These are phyloP conservation scores for Cryptococcus hybrid DNA, from an alignment of 1,284 basidiomycete species.

Conservation along the genomic window DNA sequence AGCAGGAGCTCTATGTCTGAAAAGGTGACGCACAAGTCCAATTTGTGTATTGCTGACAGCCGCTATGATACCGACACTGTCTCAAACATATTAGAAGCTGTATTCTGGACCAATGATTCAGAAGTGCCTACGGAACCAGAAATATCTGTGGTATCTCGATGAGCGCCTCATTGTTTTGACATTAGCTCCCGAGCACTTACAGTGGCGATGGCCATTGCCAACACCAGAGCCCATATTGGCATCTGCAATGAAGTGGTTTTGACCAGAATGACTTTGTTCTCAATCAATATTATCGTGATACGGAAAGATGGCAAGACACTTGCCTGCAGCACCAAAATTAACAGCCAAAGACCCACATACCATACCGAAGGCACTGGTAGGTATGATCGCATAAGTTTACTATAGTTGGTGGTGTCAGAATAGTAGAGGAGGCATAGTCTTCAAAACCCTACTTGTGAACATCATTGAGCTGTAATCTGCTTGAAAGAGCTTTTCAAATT, in stretches of 20 bases:
- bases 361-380: constrained; percentile 44
- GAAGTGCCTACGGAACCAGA: constrained; percentile 38
- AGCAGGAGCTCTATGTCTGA: no score
- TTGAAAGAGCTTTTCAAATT: constrained; percentile 39
- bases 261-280: constrained; percentile 47
- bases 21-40: constrained; percentile 36
- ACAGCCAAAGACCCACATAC: constrained; percentile 44
- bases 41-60: constrained; percentile 55
- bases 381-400: constrained; percentile 48
- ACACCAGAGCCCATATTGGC: constrained; percentile 53
- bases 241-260: constrained; percentile 53
- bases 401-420: constrained; percentile 4
- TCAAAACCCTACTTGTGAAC: constrained; percentile 43
- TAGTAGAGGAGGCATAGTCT: not conserved
- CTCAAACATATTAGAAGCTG: constrained; percentile 3
- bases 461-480: constrained; percentile 40
- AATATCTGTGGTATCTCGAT: constrained; percentile 31
- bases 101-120: not conserved
- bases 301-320: constrained; percentile 2
- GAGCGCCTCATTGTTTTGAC: not conserved
- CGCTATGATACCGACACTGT: constrained; percentile 52
- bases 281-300: not conserved
- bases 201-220: constrained; percentile 52
- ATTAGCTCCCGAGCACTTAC: constrained; percentile 17
- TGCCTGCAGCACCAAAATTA: constrained; percentile 44